A percentile compares a stretch with the other conserved stretches of the same genome.
phyloP scores from a whole-genome alignment of 192 early-diverging fungal species.

The Thoreauomyces humboldtii region DNA sequence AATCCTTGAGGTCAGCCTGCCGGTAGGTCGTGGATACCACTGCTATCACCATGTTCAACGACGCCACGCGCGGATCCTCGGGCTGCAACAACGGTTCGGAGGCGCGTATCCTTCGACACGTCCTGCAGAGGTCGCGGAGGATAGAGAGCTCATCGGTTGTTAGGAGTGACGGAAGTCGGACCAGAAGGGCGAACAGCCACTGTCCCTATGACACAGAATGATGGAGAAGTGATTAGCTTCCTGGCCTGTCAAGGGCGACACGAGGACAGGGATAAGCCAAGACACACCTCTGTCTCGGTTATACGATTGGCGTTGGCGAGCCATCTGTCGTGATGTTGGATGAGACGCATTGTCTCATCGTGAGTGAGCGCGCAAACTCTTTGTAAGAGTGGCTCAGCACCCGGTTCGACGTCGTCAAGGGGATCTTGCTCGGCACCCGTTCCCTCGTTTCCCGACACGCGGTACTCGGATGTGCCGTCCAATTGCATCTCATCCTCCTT shows the following conservation, averaged over 20 bases:
- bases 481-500: too few species aligned
- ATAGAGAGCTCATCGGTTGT: constrained; percentile 20
- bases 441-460: too few species aligned
- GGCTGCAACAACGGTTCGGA: neutral
- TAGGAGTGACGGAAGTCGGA: constrained; percentile 20
- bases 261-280: neutral
- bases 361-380: constrained; percentile 8
- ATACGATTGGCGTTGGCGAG: neutral
- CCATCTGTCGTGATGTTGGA: constrained; percentile 13
- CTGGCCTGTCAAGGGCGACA: too few species aligned
- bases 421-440: neutral
- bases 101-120: constrained; percentile 17
- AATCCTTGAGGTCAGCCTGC: constrained; percentile 27
- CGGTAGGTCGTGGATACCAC: constrained; percentile 20
- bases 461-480: too few species aligned
- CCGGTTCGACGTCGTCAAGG: neutral
- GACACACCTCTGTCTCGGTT: constrained; percentile 13
- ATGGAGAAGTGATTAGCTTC: neutral
- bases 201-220: constrained; percentile 4
- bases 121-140: constrained; percentile 20
- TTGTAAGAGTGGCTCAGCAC: neutral
- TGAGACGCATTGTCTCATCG: constrained; percentile 7
- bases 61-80: constrained; percentile 23
- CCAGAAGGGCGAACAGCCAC: constrained; percentile 33
- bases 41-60: constrained; percentile 28